Percentiles rank a stretch among this genome's conserved stretches.
These are phyloP conservation scores for Exophiala sp. DNA, from an alignment of 2,329 filamentous ascomycete genomes.

Conservation along the genomic window DNA sequence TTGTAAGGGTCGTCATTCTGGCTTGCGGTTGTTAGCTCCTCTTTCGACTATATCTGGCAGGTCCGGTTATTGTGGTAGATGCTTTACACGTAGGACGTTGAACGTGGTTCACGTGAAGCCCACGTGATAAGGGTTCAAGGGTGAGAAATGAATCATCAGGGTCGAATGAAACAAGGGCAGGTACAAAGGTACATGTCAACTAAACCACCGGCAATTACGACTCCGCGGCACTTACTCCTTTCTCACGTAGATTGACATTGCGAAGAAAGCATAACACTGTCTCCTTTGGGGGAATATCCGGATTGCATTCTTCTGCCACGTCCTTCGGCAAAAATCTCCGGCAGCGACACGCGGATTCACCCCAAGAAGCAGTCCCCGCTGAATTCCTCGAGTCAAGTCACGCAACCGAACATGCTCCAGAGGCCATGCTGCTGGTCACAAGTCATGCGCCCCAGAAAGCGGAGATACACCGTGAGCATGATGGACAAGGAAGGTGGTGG, in stretches of 20 bases:
- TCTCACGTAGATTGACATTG: neutral
- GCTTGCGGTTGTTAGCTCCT: neutral
- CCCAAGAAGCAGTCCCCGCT: no score
- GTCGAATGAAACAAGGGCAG: neutral
- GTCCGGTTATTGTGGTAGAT: neutral
- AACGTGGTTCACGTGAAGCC: neutral
- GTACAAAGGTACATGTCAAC: neutral
- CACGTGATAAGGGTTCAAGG: neutral
- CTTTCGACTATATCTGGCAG: no score
- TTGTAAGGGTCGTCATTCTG: slow-evolving; percentile 69
- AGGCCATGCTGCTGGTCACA: neutral
- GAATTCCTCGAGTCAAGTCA: no score
- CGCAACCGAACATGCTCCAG: neutral
- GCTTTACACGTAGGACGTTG: neutral
- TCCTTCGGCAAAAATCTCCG: neutral
- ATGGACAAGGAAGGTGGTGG: neutral
- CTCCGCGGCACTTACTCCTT: neutral
- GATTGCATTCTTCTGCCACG: neutral
- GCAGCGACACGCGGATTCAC: no score
- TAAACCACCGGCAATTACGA: neutral
- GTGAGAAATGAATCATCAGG: neutral
- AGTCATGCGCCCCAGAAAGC: neutral
- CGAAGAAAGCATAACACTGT: neutral
- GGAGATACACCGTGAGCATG: neutral
- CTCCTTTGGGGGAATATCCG: slow-evolving; percentile 10